Evolutionary conservation across 164 flowering plant species (phyloP), one percentile per base, ranked within the genome.

Genomic region (Magnolia officinalis): DNA sequence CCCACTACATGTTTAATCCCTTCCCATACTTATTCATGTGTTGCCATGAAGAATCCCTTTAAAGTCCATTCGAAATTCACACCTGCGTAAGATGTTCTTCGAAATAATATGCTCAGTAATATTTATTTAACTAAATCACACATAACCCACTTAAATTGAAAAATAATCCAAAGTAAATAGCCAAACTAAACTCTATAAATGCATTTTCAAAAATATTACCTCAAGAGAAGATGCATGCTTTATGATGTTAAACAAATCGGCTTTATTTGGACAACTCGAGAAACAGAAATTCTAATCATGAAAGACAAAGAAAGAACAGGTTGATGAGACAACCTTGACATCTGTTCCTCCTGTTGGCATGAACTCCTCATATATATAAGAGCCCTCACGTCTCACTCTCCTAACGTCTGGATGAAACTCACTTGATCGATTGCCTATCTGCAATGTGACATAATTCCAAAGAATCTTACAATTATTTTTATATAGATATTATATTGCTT

Each of bases 331-430:
- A 75, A 91, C 99, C 99, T 96, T 96, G 67, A 96, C 99, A 88
- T 96, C 99, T 78, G 99, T 96, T 85, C 99, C 99, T 61, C 99
- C 99, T 20, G 99, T 96, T 65, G 98, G 96, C 99, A 94, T 90
- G 81, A 96, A 96, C 79, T 96, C 99, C 83, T 96, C 99, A 80
- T 96, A 96, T 82, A 96, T 92, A 73, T 93, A 96, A 67, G 99
- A 96, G 23, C 98, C 97, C 78, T 93, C 99, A 78, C 98, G 95
- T 74, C 99, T 91, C 73, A 96, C 99, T 81, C 92, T 89, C 91
- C 99, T 88, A 67, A 93, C 98, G 66, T 96, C 99, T 13, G 98
- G 99, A 84, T 88, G 96, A 79, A 96, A 96, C 84, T 93, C 99
- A 85, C 99, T 96, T 55, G 99, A 96, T 19, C 99, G 87, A 71